Evolutionary conservation across 2,329 filamentous ascomycete species (phyloP), one percentile per base, ranked within the genome.

Genomic region (Microcera coccophila): DNA sequence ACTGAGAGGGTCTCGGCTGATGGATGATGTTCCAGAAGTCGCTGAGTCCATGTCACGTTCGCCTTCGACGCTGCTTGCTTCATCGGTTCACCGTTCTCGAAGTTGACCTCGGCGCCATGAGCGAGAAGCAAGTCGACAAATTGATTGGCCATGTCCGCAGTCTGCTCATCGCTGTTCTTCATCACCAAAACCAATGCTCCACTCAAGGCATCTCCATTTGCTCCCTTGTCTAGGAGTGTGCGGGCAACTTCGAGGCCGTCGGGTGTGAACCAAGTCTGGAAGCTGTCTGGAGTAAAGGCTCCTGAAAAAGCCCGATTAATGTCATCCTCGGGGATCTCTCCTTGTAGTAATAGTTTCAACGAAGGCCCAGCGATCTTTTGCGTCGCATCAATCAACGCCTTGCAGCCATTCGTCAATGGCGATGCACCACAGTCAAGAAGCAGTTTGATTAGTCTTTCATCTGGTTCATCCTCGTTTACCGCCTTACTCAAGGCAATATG

Each of bases 381-480:
- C 0, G 70, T 65, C 1, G 74, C 74, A 42, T 78, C 73, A 1
- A 76, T 64, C 11, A 82, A 52, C 2, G 74, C 71, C 55, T 76
- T 72, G 58, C 75, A 78, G 18, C 68, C 68, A 40, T 79, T 76
- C 0, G 67, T 66, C 4, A 70, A 60, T 0, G 76, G 73, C 0
- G 75, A 79, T 20, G 77, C 78, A 1, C 78, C 73, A 26, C 75
- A 65, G 2, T 63, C 59, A 4, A 81, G 60, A 4, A 81, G 62
- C 3, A 79, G 59, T 29, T 67, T 64, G 3, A 79, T 66, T 3
- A 70, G 62, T 3, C 68, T 62, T 26, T 72, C 62, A 35, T 78
- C 75, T 0, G 70, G 67, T 7, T 75, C 67, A 16, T 78, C 68
- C 48, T 76, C 72, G n/a, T 74, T 76, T 7, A 81, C 68, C 0